These are phyloP conservation scores for Arthroderma uncinatum DNA, from an alignment of 2,329 filamentous ascomycete species.

Conservation along the genomic window DNA sequence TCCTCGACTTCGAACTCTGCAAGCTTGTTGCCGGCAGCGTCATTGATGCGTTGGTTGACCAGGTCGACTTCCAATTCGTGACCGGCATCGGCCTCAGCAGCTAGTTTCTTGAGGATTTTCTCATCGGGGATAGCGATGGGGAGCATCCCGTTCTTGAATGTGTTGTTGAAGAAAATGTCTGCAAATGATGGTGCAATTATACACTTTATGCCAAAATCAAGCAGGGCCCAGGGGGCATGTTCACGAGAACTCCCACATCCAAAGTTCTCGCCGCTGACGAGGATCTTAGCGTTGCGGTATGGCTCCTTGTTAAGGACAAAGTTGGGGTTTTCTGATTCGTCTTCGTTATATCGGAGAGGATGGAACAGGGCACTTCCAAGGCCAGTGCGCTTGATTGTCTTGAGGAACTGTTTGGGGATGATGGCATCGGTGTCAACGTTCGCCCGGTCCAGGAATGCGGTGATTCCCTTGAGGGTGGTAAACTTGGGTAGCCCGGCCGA, in stretches of 20 bases:
- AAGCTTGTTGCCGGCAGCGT: slow-evolving; percentile 60
- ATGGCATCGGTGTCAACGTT: slow-evolving; percentile 99
- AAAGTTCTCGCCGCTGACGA: slow-evolving; percentile 89
- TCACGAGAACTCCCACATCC: slow-evolving; percentile 88
- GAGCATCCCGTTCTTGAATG: slow-evolving; percentile 99
- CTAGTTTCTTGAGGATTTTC: slow-evolving; percentile 56
- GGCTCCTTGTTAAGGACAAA: slow-evolving; percentile 88
- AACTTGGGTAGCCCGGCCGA: slow-evolving; percentile 70
- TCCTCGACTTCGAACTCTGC: slow-evolving; percentile 77
- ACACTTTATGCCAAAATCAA: slow-evolving; percentile 92
- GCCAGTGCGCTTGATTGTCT: slow-evolving; percentile 96
- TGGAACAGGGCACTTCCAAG: slow-evolving; percentile 82
- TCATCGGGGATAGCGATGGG: slow-evolving; percentile 65
- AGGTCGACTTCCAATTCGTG: slow-evolving; percentile 84
- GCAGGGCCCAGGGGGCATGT: slow-evolving; percentile 91
- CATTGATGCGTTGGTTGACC: slow-evolving; percentile 69
- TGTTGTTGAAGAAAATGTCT: slow-evolving; percentile 99
- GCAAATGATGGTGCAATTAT: slow-evolving; percentile 80
- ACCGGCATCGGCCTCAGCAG: slow-evolving; percentile 65
- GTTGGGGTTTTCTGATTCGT: slow-evolving; percentile 61
- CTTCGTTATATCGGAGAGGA: slow-evolving; percentile 63
- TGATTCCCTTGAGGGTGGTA: slow-evolving; percentile 69
- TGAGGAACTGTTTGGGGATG: slow-evolving; percentile 98
- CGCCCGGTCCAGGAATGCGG: slow-evolving; percentile 72
- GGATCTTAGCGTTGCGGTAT: slow-evolving; percentile 73